Evolutionary conservation across 768 basidiomycete genomes (phyloP).

Genomic region (Collybiopsis confluens): DNA sequence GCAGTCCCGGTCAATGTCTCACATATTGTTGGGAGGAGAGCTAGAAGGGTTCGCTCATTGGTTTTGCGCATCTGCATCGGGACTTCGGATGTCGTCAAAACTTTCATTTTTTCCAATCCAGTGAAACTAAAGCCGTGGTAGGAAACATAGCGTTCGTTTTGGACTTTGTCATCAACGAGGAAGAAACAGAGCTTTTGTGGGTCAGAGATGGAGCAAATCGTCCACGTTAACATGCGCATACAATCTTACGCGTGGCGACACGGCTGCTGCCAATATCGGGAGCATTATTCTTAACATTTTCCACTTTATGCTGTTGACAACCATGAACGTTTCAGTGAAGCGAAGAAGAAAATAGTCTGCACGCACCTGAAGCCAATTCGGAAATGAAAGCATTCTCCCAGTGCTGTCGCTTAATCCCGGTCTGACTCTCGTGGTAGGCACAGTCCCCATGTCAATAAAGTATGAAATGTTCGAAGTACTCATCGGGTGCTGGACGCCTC

Average conservation of each 20-base stretch:
- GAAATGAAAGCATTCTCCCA: constrained; percentile 5
- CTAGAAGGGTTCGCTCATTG: neutral
- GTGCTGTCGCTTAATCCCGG: neutral
- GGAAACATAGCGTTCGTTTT: neutral
- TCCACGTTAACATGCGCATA: no score
- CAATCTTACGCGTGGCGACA: no score
- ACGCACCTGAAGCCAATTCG: constrained; percentile 7
- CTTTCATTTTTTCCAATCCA: neutral
- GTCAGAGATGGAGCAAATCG: no score
- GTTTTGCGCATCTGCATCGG: neutral
- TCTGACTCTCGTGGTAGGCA: neutral
- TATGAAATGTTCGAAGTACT: neutral
- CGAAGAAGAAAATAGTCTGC: no score
- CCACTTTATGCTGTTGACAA: neutral
- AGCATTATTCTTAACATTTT: neutral
- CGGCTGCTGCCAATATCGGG: no score
- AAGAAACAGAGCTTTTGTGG: neutral
- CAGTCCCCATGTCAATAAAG: neutral
- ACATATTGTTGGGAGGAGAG: neutral
- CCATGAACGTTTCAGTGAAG: neutral
- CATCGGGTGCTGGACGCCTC: neutral
- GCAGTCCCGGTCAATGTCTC: neutral
- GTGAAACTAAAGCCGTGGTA: neutral
- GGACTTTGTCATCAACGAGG: neutral
- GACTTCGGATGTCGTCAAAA: constrained; percentile 2